Conservation (phyloP, 2,329 filamentous ascomycete genomes). For the Calcarisporium arbuscula region DNA sequence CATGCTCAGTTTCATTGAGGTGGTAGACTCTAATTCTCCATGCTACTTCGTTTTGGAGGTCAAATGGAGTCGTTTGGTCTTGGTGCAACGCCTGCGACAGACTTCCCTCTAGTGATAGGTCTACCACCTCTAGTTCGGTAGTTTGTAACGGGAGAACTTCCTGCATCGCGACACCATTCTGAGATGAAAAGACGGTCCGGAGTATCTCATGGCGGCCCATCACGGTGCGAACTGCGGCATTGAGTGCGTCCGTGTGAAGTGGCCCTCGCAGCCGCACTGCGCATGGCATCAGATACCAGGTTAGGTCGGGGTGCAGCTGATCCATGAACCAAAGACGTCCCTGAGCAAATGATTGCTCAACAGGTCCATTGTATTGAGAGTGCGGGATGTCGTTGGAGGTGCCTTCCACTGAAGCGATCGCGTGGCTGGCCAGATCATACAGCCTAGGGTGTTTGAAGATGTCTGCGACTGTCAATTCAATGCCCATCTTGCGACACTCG, state of each 20-base stretch:
- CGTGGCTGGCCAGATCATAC: neutral
- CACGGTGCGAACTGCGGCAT: slow-evolving; percentile 3
- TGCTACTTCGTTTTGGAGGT: slow-evolving; percentile 14
- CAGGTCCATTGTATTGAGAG: neutral
- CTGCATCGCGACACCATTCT: slow-evolving; percentile 8
- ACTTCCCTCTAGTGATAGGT: neutral
- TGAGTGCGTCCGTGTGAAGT: slow-evolving; percentile 1
- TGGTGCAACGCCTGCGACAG: neutral
- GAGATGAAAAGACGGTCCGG: slow-evolving; percentile 3
- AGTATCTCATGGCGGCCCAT: slow-evolving; percentile 7
- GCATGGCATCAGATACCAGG: slow-evolving; percentile 8
- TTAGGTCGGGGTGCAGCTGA: slow-evolving; percentile 4
- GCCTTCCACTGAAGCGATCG: neutral
- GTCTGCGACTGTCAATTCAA: slow-evolving; percentile 4
- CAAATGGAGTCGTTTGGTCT: slow-evolving; percentile 16
- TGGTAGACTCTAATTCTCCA: slow-evolving; percentile 14
- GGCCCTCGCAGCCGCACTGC: slow-evolving; percentile 4
- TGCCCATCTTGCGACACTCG: neutral
- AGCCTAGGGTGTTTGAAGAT: slow-evolving; percentile 5
- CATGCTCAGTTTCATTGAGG: slow-evolving; percentile 10
- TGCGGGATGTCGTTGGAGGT: neutral
- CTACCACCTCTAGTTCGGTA: neutral
- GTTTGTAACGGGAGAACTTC: slow-evolving; percentile 4
- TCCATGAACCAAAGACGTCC: slow-evolving; percentile 9
- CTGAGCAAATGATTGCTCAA: slow-evolving; percentile 9